Evolutionary conservation across 2,329 filamentous ascomycete genomes (phyloP).

Genomic region (Fusarium chuoi): DNA sequence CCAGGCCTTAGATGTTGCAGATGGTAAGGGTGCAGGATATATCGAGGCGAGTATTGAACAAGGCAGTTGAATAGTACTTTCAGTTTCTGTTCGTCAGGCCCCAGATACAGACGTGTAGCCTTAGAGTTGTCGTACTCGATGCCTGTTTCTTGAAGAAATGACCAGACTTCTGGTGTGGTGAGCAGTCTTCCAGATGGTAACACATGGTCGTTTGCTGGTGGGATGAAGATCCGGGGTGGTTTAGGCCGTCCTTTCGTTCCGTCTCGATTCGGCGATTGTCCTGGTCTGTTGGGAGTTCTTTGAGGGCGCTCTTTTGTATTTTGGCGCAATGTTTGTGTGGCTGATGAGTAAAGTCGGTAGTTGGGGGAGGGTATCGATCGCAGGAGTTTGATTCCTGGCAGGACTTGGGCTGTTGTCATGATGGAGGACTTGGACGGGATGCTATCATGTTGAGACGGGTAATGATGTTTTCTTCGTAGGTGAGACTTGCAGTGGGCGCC

Average conservation of each 20-base stretch:
- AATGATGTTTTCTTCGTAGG: background rate
- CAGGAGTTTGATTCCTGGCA: slow-evolving; percentile 23
- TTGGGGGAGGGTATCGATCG: slow-evolving; percentile 12
- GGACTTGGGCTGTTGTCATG: slow-evolving; percentile 43
- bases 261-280: background rate
- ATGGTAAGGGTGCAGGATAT: slow-evolving; percentile 50
- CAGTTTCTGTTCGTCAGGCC: slow-evolving; percentile 12
- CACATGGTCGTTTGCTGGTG: slow-evolving; percentile 36
- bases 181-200: slow-evolving; percentile 38
- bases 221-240: slow-evolving; percentile 24
- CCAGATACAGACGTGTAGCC: slow-evolving; percentile 20
- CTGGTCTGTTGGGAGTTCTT: background rate
- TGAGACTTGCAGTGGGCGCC: background rate
- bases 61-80: slow-evolving; percentile 34
- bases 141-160: slow-evolving; percentile 43
- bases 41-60: slow-evolving; percentile 42
- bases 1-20: slow-evolving; percentile 47
- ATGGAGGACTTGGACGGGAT: slow-evolving; percentile 7
- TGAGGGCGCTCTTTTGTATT: background rate
- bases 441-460: slow-evolving; percentile 25
- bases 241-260: background rate
- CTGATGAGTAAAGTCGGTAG: slow-evolving; percentile 26
- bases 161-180: slow-evolving; percentile 44
- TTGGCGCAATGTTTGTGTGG: slow-evolving; percentile 5
- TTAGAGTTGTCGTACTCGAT: slow-evolving; percentile 42